phyloP scores from a whole-genome alignment of 176 grass and related monocot species.

The Juncus inflexus region DNA sequence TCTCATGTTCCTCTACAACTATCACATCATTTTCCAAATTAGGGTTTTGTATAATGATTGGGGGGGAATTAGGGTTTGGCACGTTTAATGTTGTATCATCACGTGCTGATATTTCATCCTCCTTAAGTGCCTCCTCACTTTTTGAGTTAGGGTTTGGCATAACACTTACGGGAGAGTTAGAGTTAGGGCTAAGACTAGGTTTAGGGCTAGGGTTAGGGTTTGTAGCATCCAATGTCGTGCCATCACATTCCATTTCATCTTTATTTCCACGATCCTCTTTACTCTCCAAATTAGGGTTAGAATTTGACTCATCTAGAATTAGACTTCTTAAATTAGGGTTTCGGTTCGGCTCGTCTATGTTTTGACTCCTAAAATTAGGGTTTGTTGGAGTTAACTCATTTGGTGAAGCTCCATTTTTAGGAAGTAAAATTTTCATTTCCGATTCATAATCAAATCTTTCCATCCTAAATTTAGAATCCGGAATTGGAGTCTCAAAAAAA shows the following conservation, averaged over 20 bases:
- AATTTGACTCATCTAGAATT: not conserved
- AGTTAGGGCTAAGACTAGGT: not conserved
- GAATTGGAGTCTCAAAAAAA: conserved; percentile 41
- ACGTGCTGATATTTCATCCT: not conserved
- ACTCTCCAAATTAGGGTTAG: conserved; percentile 16
- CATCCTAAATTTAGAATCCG: conserved; percentile 36
- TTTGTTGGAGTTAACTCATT: conserved; percentile 6
- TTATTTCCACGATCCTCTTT: conserved; percentile 3
- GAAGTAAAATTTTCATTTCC: conserved; percentile 8
- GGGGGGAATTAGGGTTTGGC: conserved; percentile 14
- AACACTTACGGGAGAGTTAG: not conserved
- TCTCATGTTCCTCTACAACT: not conserved
- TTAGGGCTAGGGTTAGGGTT: conserved; percentile 8
- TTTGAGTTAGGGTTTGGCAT: conserved; percentile 14
- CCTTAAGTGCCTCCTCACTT: conserved; percentile 2
- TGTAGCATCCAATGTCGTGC: not conserved
- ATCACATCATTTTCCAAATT: not conserved
- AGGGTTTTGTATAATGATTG: not conserved
- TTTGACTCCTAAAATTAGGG: not conserved
- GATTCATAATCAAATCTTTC: conserved; percentile 34
- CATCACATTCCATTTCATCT: conserved; percentile 7
- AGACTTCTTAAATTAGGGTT: conserved; percentile 4
- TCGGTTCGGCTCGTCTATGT: not conserved
- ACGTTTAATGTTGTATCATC: not conserved
- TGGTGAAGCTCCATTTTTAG: not conserved